Evolutionary conservation across 1,284 basidiomycete genomes (phyloP), one percentile per base, ranked within the genome.

Genomic region (Trichosporon faecale): DNA sequence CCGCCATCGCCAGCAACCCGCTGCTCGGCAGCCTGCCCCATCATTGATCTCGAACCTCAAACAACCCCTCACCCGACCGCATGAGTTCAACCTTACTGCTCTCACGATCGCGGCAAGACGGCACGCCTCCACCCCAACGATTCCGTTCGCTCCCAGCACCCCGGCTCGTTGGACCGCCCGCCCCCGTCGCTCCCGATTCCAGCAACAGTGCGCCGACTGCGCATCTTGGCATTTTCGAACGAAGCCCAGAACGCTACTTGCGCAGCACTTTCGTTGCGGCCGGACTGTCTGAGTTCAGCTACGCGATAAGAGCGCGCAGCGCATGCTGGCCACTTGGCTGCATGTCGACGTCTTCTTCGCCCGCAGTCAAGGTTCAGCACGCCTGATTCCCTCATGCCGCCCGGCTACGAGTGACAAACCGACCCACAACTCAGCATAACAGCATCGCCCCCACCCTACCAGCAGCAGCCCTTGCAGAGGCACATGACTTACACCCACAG

Each of bases 401-500:
- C 12, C 33, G 40, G 8, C 49, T 11, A 21, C 21, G 49, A 25
- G 21, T 21, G 18, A 21, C 23, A 5, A 21, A 31, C 18, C 57
- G 29, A 61, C 29, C 27, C 21, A 31, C 29, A 8, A 33, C 27
- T 14, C 16, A 16, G 16, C 57, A 46, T 12, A n/a, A 31, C 27
- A 33, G 21, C 57, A 23, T 25, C 23, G 29, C 27, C 18, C 16
- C 16, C 23, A 2, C 7, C 18, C 18, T 3, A 31, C 27, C n/a
- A n/a, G n/a, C n/a, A n/a, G 4, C 31, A 33, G 29, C 12, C 35
- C 35, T n/a, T 7, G 1, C 27, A 27, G 18, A 18, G 12, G 57
- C 57, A n/a, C 29, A 29, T 37, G 9, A 40, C 66, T 70, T 64
- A 70, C 70, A 25, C 21, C 12, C 65, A 9, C 85, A 72, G 88